Percentiles rank a stretch among this genome's conserved stretches.
phyloP scores from a whole-genome alignment of 208 protist species.

The Leishmania lainsoni region DNA sequence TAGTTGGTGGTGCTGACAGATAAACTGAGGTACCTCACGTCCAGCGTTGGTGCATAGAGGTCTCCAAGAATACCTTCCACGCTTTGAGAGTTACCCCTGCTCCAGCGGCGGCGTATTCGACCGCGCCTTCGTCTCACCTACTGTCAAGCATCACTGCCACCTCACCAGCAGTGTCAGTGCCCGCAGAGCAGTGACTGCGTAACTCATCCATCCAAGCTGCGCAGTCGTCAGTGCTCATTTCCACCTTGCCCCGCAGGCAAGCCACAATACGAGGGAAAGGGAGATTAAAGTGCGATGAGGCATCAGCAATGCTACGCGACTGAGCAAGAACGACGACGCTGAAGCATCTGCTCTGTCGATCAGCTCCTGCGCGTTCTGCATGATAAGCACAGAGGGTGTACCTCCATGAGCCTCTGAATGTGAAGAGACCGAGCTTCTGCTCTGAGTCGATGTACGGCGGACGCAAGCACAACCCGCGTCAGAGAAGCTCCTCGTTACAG shows the following conservation, averaged over 20 bases:
- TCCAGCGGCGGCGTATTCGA: not conserved
- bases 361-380: not conserved
- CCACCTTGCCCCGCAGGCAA: not conserved
- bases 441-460: constrained; percentile 27
- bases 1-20: constrained; percentile 32
- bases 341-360: not conserved
- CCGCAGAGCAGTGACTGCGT: not conserved
- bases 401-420: constrained; percentile 42
- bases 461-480: constrained; percentile 23
- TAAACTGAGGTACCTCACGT: constrained; percentile 12
- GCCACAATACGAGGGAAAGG: constrained; percentile 8
- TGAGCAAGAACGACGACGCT: not conserved
- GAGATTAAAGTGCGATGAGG: not conserved
- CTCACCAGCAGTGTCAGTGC: not conserved
- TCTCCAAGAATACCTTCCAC: constrained; percentile 11
- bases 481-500: constrained; percentile 30
- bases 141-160: not conserved
- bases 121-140: not conserved
- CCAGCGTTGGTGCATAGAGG: constrained; percentile 2
- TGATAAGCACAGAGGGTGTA: constrained; percentile 21
- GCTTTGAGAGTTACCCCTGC: not conserved
- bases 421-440: constrained; percentile 32
- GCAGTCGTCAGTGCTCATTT: not conserved
- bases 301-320: constrained; percentile 1
- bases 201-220: not conserved